phyloP scores from a whole-genome alignment of 2,329 filamentous ascomycete genomes.

The Exophiala lecanii-corni region DNA sequence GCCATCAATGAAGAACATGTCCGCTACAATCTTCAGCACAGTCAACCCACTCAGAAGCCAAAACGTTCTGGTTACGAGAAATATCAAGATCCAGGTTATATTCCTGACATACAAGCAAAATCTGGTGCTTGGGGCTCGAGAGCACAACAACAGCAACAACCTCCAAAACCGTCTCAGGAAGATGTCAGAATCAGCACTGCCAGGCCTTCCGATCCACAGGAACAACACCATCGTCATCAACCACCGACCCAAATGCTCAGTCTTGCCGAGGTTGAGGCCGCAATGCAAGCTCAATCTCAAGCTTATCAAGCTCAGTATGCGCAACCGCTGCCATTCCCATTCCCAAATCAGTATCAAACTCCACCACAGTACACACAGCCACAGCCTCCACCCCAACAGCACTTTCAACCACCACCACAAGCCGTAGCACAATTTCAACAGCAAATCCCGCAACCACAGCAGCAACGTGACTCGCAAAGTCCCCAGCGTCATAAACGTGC shows the following conservation, averaged over 20 bases:
- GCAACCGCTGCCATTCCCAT: conserved; percentile 31
- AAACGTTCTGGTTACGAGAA: conserved; percentile 83
- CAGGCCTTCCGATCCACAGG: conserved; percentile 24
- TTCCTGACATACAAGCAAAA: conserved; percentile 87
- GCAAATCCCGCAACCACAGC: conserved; percentile 29
- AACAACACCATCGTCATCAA: conserved; percentile 28
- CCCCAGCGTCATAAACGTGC: conserved; percentile 34
- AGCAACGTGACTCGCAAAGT: conserved; percentile 33
- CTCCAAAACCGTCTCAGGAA: conserved; percentile 28
- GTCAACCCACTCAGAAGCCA: conserved; percentile 48
- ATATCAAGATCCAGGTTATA: conserved; percentile 76
- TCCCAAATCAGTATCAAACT: conserved; percentile 16
- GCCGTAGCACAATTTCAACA: no score
- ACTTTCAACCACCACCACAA: not conserved
- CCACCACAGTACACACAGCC: conserved; percentile 32
- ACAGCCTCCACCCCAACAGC: conserved; percentile 8
- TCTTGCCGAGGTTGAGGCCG: conserved; percentile 91
- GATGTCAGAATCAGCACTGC: conserved; percentile 22
- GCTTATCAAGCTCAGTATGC: conserved; percentile 25
- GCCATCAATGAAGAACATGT: conserved; percentile 89
- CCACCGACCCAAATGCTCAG: conserved; percentile 70
- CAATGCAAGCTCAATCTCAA: conserved; percentile 60
- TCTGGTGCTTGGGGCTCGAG: conserved; percentile 83
- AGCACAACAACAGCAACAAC: conserved; percentile 41
- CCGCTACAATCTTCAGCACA: conserved; percentile 69